Percentiles rank a stretch among this genome's conserved stretches.
Evolutionary conservation across 345 rosid genomes (phyloP).

Genomic region (Adansonia digitata): DNA sequence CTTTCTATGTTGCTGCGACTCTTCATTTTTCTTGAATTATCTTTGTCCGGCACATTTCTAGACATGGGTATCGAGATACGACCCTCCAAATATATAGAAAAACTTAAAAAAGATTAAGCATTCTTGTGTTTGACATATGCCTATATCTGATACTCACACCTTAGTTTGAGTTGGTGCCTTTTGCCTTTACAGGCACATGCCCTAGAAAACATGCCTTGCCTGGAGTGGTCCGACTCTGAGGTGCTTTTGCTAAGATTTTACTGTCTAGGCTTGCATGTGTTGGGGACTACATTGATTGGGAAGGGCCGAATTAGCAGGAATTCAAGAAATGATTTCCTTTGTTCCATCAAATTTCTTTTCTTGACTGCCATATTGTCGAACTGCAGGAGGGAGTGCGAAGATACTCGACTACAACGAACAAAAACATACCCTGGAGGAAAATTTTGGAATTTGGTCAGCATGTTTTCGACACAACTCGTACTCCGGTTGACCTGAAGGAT

Average conservation of each 20-base stretch:
- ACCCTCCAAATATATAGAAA: too few species aligned
- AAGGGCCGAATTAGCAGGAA: background rate
- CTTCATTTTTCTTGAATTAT: too few species aligned
- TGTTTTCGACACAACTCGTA: conserved; percentile 51
- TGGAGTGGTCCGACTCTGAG: background rate
- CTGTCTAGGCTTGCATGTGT: background rate
- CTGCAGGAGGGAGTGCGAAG: conserved; percentile 59
- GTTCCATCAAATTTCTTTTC: background rate
- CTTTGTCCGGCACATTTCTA: too few species aligned
- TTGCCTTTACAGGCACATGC: background rate
- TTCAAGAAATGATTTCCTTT: background rate
- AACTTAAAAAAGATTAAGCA: too few species aligned
- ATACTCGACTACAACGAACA: conserved; percentile 34
- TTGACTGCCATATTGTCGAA: background rate
- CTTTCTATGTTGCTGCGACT: too few species aligned
- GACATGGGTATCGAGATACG: too few species aligned
- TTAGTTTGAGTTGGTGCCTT: too few species aligned
- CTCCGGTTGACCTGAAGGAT: conserved; percentile 69
- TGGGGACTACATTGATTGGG: background rate
- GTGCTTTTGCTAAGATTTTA: background rate
- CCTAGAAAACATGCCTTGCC: background rate
- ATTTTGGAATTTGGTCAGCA: conserved; percentile 63
- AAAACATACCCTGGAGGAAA: conserved; percentile 78
- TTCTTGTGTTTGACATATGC: too few species aligned
- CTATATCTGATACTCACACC: too few species aligned